Conservation (phyloP, 768 basidiomycete species). For the Kwoniella newhampshirensis region DNA sequence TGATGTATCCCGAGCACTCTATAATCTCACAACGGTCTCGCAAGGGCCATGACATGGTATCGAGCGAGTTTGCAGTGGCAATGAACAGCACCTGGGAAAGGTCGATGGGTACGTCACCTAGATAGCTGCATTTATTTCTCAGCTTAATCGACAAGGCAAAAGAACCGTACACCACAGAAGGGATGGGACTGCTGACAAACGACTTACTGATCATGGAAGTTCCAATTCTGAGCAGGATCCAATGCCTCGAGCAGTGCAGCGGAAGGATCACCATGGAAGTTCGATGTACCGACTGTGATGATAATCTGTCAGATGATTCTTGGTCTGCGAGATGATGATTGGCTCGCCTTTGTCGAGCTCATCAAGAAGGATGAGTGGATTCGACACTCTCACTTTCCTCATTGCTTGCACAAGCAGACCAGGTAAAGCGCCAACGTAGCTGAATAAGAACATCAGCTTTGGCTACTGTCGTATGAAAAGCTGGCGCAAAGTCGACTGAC, state of each 20-base stretch:
- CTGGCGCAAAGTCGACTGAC: conserved; percentile 12
- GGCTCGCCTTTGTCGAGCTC: conserved; percentile 76
- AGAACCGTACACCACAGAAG: too few species aligned
- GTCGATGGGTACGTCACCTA: conserved; percentile 60
- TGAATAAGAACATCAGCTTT: conserved; percentile 10
- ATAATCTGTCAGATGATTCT: not conserved
- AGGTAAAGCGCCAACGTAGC: conserved; percentile 60
- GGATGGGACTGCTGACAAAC: too few species aligned
- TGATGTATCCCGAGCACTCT: conserved; percentile 70
- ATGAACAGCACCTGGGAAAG: conserved; percentile 86
- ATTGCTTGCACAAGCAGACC: conserved; percentile 74
- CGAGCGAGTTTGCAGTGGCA: conserved; percentile 85
- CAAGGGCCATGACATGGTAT: conserved; percentile 82
- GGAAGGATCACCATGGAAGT: conserved; percentile 86
- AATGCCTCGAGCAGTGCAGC: conserved; percentile 88
- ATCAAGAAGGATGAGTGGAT: conserved; percentile 76
- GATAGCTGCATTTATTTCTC: conserved; percentile 18
- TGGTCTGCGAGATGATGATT: not conserved
- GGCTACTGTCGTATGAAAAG: too few species aligned
- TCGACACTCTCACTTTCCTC: conserved; percentile 74
- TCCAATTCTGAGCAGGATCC: conserved; percentile 83
- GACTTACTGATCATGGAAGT: conserved; percentile 77
- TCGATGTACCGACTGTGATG: conserved; percentile 56
- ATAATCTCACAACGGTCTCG: conserved; percentile 88
- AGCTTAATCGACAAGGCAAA: not conserved